Evolutionary conservation across 176 grass and related monocot species (phyloP).

Genomic region (Themeda triandra): DNA sequence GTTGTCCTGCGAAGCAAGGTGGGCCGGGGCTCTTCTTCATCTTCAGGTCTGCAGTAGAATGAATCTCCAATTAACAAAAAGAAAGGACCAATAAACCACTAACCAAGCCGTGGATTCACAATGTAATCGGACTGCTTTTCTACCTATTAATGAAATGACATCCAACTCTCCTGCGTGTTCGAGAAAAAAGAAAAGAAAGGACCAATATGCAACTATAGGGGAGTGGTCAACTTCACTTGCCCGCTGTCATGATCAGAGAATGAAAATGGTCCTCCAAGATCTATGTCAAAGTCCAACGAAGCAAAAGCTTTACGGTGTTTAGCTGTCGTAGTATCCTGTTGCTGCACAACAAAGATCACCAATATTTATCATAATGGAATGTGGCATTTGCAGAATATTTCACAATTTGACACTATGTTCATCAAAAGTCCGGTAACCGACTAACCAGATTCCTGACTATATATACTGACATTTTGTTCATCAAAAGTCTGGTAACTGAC

Average conservation of each 20-base stretch:
- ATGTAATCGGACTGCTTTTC: too few relatives aligned
- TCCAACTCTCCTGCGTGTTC: too few relatives aligned
- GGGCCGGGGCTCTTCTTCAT: conserved; percentile 67
- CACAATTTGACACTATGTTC: background rate
- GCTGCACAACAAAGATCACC: conserved; percentile 45
- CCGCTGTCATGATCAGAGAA: conserved; percentile 69
- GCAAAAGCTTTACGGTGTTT: conserved; percentile 65
- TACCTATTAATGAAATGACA: too few relatives aligned
- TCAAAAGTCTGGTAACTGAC: background rate
- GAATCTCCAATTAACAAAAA: conserved; percentile 30
- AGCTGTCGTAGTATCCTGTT: conserved; percentile 66
- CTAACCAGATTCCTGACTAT: background rate
- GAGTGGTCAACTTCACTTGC: conserved; percentile 42
- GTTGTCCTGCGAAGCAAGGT: conserved; percentile 56
- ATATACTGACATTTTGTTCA: background rate
- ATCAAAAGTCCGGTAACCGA: background rate
- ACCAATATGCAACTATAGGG: background rate
- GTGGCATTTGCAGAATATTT: background rate
- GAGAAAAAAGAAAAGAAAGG: background rate
- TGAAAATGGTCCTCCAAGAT: conserved; percentile 46
- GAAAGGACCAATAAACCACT: background rate
- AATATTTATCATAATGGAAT: conserved; percentile 25
- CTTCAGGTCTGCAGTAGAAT: conserved; percentile 67
- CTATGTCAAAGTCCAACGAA: conserved; percentile 64
- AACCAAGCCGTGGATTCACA: too few relatives aligned